phyloP scores from a whole-genome alignment of 2,329 filamentous ascomycete genomes.

The Talaromyces sp. region DNA sequence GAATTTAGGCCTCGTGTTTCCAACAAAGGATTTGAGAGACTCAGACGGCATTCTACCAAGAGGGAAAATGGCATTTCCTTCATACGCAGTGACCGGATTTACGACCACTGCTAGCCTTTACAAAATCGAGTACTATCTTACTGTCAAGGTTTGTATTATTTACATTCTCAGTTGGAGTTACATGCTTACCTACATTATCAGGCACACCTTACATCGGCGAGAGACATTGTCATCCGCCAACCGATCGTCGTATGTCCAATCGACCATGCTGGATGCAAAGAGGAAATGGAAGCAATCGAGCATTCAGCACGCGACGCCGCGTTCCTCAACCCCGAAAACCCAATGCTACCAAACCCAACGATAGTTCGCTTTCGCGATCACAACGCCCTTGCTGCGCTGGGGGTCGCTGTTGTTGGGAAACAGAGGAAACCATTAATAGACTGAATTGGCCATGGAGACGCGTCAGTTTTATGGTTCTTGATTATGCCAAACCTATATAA shows the following conservation, averaged over 20 bases:
- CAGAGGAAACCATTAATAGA: conserved; percentile 62
- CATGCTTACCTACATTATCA: conserved; percentile 34
- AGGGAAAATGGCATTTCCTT: conserved; percentile 80
- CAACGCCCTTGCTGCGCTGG: conserved; percentile 54
- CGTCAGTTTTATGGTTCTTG: background rate
- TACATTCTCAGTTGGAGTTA: background rate
- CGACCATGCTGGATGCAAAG: conserved; percentile 91
- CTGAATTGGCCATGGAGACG: conserved; percentile 35
- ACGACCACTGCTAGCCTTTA: conserved; percentile 92
- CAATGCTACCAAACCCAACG: conserved; percentile 79
- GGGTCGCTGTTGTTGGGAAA: conserved; percentile 59
- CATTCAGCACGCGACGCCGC: conserved; percentile 91
- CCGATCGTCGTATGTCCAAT: conserved; percentile 94
- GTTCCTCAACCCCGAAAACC: conserved; percentile 80
- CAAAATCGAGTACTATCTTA: conserved; percentile 96
- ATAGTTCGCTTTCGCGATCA: conserved; percentile 77
- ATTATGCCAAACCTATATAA: background rate
- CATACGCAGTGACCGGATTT: conserved; percentile 83
- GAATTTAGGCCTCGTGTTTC: conserved; percentile 85
- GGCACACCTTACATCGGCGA: conserved; percentile 82
- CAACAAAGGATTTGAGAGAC: conserved; percentile 81
- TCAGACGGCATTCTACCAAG: conserved; percentile 80
- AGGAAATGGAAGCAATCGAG: conserved; percentile 98
- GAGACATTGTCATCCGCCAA: conserved; percentile 83
- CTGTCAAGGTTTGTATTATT: conserved; percentile 65